Evolutionary conservation across 495 filamentous ascomycete species (phyloP).

Genomic region (Xylaria cubensis): DNA sequence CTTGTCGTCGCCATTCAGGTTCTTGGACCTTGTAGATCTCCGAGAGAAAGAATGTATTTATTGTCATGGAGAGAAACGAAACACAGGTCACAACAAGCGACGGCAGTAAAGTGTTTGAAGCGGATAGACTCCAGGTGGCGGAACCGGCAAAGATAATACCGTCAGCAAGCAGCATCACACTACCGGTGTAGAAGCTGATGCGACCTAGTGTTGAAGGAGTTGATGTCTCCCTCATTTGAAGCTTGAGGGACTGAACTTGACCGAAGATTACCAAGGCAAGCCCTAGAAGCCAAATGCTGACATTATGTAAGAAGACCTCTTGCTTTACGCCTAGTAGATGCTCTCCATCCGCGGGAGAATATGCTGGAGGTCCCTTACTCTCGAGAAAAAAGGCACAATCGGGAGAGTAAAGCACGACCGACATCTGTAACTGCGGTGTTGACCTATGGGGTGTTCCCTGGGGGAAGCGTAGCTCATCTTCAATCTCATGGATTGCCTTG

Average conservation of each 20-base stretch:
- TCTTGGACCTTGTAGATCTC: conserved; percentile 89
- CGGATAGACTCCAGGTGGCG: conserved; percentile 67
- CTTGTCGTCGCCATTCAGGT: conserved; percentile 72
- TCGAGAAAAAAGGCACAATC: conserved; percentile 94
- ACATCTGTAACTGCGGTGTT: conserved; percentile 77
- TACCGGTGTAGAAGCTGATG: conserved; percentile 87
- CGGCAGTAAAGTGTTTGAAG: conserved; percentile 70
- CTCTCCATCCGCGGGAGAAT: conserved; percentile 63
- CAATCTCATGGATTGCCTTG: conserved; percentile 68
- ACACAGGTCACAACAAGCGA: conserved; percentile 77
- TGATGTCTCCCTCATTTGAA: conserved; percentile 88
- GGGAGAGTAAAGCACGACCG: conserved; percentile 86
- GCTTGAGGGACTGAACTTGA: conserved; percentile 77
- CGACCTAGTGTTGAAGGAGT: conserved; percentile 94
- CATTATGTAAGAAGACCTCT: conserved; percentile 72
- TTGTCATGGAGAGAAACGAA: conserved; percentile 65
- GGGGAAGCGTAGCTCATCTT: conserved; percentile 84
- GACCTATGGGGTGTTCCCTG: conserved; percentile 75
- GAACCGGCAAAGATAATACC: conserved; percentile 68
- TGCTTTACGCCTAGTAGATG: conserved; percentile 81
- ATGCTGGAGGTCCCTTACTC: conserved; percentile 81
- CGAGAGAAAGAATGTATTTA: conserved; percentile 83
- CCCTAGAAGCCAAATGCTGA: conserved; percentile 70
- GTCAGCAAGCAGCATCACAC: conserved; percentile 86
- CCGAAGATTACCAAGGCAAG: conserved; percentile 68